phyloP scores from a whole-genome alignment of 2,329 filamentous ascomycete species.

The Fusarium scirpi region DNA sequence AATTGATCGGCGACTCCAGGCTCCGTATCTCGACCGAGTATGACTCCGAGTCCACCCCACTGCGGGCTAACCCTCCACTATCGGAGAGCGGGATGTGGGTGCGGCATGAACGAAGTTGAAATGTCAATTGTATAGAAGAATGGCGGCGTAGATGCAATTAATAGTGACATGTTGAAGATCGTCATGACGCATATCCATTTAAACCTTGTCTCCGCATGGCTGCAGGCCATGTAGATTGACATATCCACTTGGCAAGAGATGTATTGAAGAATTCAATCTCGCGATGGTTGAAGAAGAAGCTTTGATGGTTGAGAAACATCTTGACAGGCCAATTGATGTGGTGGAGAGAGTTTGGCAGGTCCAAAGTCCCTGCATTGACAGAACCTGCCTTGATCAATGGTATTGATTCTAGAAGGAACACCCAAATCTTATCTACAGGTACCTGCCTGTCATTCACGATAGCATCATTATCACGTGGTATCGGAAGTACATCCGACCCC shows the following conservation, averaged over 20 bases:
- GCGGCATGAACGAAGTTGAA: neutral
- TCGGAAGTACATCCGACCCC: conserved; percentile 14
- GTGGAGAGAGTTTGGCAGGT: neutral
- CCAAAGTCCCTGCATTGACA: neutral
- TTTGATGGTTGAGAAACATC: neutral
- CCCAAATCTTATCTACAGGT: neutral
- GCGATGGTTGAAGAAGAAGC: neutral
- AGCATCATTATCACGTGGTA: conserved; percentile 18
- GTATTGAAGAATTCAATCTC: neutral
- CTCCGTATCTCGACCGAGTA: conserved; percentile 24
- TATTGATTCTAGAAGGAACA: neutral
- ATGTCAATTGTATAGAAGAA: neutral
- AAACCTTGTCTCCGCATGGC: conserved; percentile 22
- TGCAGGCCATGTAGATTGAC: conserved; percentile 15
- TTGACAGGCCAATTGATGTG: neutral
- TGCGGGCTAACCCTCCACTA: conserved; percentile 46
- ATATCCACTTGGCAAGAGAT: conserved; percentile 1
- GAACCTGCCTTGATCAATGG: neutral
- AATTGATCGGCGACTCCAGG: conserved; percentile 10
- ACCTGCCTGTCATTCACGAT: conserved; percentile 2
- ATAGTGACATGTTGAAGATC: neutral
- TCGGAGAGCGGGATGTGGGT: conserved; percentile 32
- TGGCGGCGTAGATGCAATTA: neutral
- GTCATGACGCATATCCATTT: conserved; percentile 20
- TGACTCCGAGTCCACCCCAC: conserved; percentile 44